phyloP scores from a whole-genome alignment of 2,329 filamentous ascomycete genomes.

The Grosmannia serpens region DNA sequence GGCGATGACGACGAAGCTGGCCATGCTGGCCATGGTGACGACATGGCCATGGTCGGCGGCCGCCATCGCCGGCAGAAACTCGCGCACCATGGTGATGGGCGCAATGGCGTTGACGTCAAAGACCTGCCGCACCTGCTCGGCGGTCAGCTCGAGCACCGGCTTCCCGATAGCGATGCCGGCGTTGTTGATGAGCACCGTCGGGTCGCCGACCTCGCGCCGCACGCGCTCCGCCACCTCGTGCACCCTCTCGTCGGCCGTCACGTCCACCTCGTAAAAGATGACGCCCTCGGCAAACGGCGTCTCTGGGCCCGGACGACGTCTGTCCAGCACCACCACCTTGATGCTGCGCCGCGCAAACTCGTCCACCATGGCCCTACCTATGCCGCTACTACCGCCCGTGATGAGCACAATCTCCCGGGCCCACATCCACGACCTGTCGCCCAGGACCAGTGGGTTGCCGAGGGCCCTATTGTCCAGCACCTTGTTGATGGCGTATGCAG shows the following conservation, averaged over 20 bases:
- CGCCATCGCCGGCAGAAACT: conserved; percentile 58
- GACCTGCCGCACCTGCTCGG: conserved; percentile 47
- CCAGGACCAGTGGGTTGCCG: conserved; percentile 3
- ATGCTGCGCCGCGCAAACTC: conserved; percentile 52
- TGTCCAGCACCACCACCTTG: conserved; percentile 61
- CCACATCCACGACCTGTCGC: conserved; percentile 2
- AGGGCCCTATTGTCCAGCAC: conserved; percentile 1
- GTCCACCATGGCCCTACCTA: conserved; percentile 55
- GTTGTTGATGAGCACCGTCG: conserved; percentile 63
- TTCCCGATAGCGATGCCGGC: conserved; percentile 49
- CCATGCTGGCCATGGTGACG: conserved; percentile 56
- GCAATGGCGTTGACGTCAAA: conserved; percentile 61
- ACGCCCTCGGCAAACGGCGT: conserved; percentile 28
- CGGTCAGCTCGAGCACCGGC: conserved; percentile 41
- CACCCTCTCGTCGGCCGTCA: conserved; percentile 47
- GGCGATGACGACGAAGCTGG: conserved; percentile 41
- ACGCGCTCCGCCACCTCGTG: conserved; percentile 39
- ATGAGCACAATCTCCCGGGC: conserved; percentile 47
- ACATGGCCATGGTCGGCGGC: conserved; percentile 57
- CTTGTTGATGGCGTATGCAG: background rate
- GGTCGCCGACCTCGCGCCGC: conserved; percentile 44
- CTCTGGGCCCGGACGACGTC: conserved; percentile 37
- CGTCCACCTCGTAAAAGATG: conserved; percentile 60
- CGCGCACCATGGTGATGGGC: conserved; percentile 41
- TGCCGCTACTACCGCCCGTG: conserved; percentile 64